phyloP scores from a whole-genome alignment of 805 yeast species.

The Saccharomycopsis synnaedendra region DNA sequence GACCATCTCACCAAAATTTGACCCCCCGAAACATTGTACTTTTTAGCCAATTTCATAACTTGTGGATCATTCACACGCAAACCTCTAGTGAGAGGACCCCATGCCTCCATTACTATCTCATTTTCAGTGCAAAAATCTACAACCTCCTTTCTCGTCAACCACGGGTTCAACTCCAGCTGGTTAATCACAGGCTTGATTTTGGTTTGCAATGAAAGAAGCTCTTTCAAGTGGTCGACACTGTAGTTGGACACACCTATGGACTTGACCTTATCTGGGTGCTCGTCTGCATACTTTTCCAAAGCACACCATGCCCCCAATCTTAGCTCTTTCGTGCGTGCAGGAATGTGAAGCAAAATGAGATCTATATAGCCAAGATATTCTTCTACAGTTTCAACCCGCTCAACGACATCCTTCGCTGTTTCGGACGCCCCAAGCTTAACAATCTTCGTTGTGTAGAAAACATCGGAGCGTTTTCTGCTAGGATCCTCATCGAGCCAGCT shows the following conservation, averaged over 20 bases:
- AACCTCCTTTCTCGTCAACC: slow-evolving; percentile 32
- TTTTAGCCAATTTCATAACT: slow-evolving; percentile 91
- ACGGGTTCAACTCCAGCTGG: slow-evolving; percentile 45
- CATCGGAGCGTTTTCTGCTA: slow-evolving; percentile 24
- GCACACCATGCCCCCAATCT: slow-evolving; percentile 60
- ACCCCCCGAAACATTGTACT: slow-evolving; percentile 59
- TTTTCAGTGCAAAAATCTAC: slow-evolving; percentile 32
- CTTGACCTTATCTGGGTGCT: slow-evolving; percentile 44
- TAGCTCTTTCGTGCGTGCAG: slow-evolving; percentile 28
- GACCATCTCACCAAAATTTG: slow-evolving; percentile 52
- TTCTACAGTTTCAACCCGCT: slow-evolving; percentile 34
- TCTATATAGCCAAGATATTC: slow-evolving; percentile 49
- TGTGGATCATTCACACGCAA: slow-evolving; percentile 35
- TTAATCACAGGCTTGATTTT: slow-evolving; percentile 32
- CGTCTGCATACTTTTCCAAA: slow-evolving; percentile 56
- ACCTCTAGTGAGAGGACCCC: slow-evolving; percentile 54
- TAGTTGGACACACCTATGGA: slow-evolving; percentile 74
- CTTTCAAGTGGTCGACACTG: slow-evolving; percentile 47
- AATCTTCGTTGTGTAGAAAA: neutral
- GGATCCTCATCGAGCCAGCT: slow-evolving; percentile 26
- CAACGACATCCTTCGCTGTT: slow-evolving; percentile 46
- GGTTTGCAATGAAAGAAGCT: slow-evolving; percentile 35
- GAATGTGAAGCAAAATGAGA: slow-evolving; percentile 51
- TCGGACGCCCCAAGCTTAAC: slow-evolving; percentile 23
- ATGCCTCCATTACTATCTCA: slow-evolving; percentile 46